Evolutionary conservation across 148 eudicot genomes (phyloP).

Genomic region (Spergularia bocconei): DNA sequence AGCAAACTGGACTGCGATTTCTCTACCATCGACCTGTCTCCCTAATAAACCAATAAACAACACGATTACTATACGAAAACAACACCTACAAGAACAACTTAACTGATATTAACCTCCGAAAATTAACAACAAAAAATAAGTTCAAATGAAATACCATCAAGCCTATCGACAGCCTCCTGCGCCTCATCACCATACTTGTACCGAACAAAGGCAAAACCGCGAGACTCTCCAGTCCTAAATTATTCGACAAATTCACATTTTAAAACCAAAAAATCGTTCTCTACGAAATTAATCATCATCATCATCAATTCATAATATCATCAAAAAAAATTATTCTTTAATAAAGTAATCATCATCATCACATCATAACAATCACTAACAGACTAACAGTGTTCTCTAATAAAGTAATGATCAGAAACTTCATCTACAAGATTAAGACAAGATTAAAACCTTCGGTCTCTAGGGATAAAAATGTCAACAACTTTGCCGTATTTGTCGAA

Average conservation of each 20-base stretch:
- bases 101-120: neutral
- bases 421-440: neutral
- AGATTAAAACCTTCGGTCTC: constrained; percentile 50
- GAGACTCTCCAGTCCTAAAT: constrained; percentile 85
- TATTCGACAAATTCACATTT: neutral
- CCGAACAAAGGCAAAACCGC: constrained; percentile 96
- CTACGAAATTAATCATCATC: neutral
- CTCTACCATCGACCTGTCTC: constrained; percentile 86
- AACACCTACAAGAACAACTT: neutral
- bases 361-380: neutral
- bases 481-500: constrained; percentile 78
- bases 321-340: too few species aligned
- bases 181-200: constrained; percentile 93
- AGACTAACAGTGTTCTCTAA: neutral
- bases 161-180: constrained; percentile 84
- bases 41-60: constrained; percentile 34
- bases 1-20: constrained; percentile 87
- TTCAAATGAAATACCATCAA: constrained; percentile 49
- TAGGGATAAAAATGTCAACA: constrained; percentile 65
- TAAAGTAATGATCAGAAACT: neutral
- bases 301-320: neutral
- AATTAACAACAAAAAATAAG: neutral
- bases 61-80: neutral
- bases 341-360: neutral
- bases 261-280: neutral